Percentiles rank a stretch among this genome's conserved stretches.
Evolutionary conservation across 768 basidiomycete genomes (phyloP).

Genomic region (Suillus plorans): DNA sequence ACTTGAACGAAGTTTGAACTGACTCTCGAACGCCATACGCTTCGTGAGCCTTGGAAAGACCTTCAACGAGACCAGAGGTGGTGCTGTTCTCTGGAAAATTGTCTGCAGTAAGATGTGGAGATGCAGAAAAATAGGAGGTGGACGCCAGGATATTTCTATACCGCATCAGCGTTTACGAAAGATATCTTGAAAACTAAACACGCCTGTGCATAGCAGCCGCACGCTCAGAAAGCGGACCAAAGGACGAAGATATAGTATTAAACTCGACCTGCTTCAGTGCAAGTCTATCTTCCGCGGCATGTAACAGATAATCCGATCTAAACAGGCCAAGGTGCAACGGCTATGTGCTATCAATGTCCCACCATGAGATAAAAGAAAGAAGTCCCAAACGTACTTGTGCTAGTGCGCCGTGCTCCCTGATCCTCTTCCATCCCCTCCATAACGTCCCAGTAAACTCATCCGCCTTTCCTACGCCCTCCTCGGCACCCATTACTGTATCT

Average conservation of each 20-base stretch:
- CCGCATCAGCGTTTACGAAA: background rate
- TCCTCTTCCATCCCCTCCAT: conserved; percentile 82
- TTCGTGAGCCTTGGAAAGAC: conserved; percentile 77
- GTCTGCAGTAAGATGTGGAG: conserved; percentile 47
- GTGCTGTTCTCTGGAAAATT: conserved; percentile 78
- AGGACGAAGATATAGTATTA: conserved; percentile 93
- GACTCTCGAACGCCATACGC: conserved; percentile 64
- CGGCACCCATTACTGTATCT: conserved; percentile 81
- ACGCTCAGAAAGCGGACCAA: conserved; percentile 75
- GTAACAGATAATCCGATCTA: conserved; percentile 92
- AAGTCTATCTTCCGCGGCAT: conserved; percentile 42
- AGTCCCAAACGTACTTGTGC: conserved; percentile 44
- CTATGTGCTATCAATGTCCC: conserved; percentile 39
- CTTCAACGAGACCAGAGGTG: conserved; percentile 64
- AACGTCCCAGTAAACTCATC: conserved; percentile 86
- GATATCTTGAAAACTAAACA: conserved; percentile 6
- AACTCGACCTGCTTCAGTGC: conserved; percentile 94
- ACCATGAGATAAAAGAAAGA: background rate
- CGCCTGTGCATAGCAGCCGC: conserved; percentile 77
- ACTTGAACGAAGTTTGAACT: conserved; percentile 10
- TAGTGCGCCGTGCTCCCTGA: conserved; percentile 59
- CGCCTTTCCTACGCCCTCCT: conserved; percentile 71
- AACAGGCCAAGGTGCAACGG: conserved; percentile 86
- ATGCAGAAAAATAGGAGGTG: conserved; percentile 66
- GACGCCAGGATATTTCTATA: conserved; percentile 63